Evolutionary conservation across 768 basidiomycete species (phyloP).

Genomic region (Coprinellus micaceus): DNA sequence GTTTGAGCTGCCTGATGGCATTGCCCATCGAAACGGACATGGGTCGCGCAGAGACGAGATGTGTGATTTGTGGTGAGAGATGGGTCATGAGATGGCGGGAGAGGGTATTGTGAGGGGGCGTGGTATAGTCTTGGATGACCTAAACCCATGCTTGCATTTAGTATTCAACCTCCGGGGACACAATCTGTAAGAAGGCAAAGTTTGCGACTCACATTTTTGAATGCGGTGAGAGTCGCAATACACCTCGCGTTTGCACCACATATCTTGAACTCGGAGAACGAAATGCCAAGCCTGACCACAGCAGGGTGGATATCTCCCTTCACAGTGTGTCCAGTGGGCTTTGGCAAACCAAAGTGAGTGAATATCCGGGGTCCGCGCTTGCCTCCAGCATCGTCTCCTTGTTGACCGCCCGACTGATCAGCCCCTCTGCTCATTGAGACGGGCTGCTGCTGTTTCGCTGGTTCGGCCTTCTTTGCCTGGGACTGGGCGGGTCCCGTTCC

Average conservation of each 20-base stretch:
- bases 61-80: slow-evolving; percentile 88
- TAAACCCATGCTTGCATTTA: slow-evolving; percentile 31
- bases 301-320: slow-evolving; percentile 92
- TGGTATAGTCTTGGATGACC: slow-evolving; percentile 90
- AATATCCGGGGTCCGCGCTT: slow-evolving; percentile 74
- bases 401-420: not conserved
- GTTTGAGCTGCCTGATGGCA: slow-evolving; percentile 89
- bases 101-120: slow-evolving; percentile 81
- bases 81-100: slow-evolving; percentile 90
- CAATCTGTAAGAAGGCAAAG: too few species aligned
- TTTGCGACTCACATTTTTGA: slow-evolving; percentile 71
- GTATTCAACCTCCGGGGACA: too few species aligned
- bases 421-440: too few species aligned
- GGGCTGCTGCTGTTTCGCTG: slow-evolving; percentile 17
- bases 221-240: slow-evolving; percentile 85
- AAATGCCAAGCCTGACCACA: slow-evolving; percentile 79
- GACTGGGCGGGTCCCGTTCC: slow-evolving; percentile 13
- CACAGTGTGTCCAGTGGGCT: slow-evolving; percentile 44
- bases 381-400: slow-evolving; percentile 33
- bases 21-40: slow-evolving; percentile 95
- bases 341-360: slow-evolving; percentile 80
- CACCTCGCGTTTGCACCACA: slow-evolving; percentile 94
- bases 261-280: slow-evolving; percentile 90
- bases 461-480: slow-evolving; percentile 28
- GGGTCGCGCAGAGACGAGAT: slow-evolving; percentile 82